These are phyloP conservation scores for Neurospora cerealis DNA, from an alignment of 495 filamentous ascomycete species.

Conservation along the genomic window DNA sequence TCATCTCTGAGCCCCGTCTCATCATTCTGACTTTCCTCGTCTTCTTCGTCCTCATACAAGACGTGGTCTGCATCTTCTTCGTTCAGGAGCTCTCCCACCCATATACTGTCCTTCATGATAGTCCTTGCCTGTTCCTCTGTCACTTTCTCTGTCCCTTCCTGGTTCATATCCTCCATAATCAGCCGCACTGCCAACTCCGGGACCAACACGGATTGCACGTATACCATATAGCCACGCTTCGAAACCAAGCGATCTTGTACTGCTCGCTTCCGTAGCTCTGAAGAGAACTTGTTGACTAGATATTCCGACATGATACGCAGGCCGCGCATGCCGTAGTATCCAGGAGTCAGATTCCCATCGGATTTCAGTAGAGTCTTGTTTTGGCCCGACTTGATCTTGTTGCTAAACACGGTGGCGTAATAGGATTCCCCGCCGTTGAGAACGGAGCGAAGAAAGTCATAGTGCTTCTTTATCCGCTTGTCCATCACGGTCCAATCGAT, in stretches of 20 bases:
- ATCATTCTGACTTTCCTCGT: not conserved
- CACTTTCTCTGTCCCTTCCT: conserved; percentile 19
- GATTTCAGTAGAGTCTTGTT: conserved; percentile 51
- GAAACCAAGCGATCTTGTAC: conserved; percentile 59
- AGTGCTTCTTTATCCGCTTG: conserved; percentile 49
- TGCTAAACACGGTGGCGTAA: conserved; percentile 51
- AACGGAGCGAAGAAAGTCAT: conserved; percentile 44
- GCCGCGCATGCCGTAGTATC: conserved; percentile 84
- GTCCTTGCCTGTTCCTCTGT: conserved; percentile 51
- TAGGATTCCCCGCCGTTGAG: conserved; percentile 50
- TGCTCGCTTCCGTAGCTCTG: conserved; percentile 52
- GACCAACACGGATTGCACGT: conserved; percentile 76
- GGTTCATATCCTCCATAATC: conserved; percentile 63
- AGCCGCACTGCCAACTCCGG: conserved; percentile 71
- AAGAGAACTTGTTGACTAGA: conserved; percentile 52
- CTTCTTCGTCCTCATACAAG: conserved; percentile 32
- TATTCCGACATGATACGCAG: conserved; percentile 52
- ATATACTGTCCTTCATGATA: conserved; percentile 63
- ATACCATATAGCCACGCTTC: conserved; percentile 58
- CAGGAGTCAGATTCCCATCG: conserved; percentile 43
- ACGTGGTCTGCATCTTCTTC: conserved; percentile 56
- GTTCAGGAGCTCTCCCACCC: conserved; percentile 69
- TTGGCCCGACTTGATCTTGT: conserved; percentile 48
- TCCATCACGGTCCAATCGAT: conserved; percentile 68
- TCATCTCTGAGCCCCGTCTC: not conserved